These are phyloP conservation scores for Aphanomyces invadans DNA, from an alignment of 352 stramenopile genomes.

Conservation along the genomic window DNA sequence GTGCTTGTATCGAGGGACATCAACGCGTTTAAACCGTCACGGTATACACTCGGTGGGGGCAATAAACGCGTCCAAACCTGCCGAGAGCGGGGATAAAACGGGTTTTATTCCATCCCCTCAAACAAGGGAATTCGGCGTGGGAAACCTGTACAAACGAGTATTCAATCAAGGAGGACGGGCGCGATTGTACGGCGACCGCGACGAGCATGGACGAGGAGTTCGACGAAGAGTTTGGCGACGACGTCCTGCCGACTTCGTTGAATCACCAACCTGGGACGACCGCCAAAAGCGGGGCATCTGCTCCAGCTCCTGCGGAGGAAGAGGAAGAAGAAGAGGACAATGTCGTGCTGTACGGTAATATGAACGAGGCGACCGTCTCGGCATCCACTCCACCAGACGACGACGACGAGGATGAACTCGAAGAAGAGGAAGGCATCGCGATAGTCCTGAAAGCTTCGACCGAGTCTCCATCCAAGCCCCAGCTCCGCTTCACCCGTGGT, in stretches of 20 bases:
- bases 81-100: background rate
- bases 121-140: background rate
- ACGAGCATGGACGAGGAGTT: slow-evolving; percentile 27
- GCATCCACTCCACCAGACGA: slow-evolving; percentile 7
- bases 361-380: slow-evolving; percentile 45
- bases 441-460: slow-evolving; percentile 69
- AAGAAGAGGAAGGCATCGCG: slow-evolving; percentile 77
- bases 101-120: background rate
- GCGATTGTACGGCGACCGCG: background rate
- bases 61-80: background rate
- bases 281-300: slow-evolving; percentile 11
- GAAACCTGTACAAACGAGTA: background rate
- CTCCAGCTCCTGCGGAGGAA: slow-evolving; percentile 25
- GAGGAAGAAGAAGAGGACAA: slow-evolving; percentile 57
- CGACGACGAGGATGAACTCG: slow-evolving; percentile 60
- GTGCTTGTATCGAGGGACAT: background rate
- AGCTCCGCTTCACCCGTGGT: slow-evolving; percentile 67
- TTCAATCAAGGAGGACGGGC: background rate
- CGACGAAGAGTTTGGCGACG: slow-evolving; percentile 76
- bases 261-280: background rate
- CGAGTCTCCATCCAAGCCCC: slow-evolving; percentile 41
- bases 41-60: background rate
- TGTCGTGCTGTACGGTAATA: slow-evolving; percentile 59
- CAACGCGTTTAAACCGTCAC: too few relatives aligned
- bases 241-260: slow-evolving; percentile 51